Evolutionary conservation across 108 stramenopile genomes (phyloP).

Genomic region (Stephanodiscus minutulus): DNA sequence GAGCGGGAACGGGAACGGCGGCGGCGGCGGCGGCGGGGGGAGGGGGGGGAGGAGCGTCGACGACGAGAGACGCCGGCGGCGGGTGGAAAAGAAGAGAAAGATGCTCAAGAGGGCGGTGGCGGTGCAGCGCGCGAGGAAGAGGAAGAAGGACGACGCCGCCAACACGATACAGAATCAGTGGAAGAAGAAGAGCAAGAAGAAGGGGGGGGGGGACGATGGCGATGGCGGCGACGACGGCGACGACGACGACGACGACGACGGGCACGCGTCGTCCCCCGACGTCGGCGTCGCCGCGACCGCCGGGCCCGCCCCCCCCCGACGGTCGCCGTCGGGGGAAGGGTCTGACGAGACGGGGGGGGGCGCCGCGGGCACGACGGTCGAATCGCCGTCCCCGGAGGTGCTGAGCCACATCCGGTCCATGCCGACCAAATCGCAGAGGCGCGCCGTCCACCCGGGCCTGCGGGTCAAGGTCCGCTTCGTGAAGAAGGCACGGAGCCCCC

Average conservation of each 20-base stretch:
- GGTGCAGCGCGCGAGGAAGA: constrained; percentile 20
- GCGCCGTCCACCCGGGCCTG: constrained; percentile 6
- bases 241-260: neutral
- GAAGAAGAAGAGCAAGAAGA: constrained; percentile 51
- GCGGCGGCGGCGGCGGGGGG: neutral
- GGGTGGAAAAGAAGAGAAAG: constrained; percentile 33
- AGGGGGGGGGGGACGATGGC: neutral
- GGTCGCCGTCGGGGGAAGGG: neutral
- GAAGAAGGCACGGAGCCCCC: constrained; percentile 47
- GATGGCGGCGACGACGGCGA: neutral
- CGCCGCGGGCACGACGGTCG: constrained; percentile 48
- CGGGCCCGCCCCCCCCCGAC: neutral
- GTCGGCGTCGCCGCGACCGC: neutral
- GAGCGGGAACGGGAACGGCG: constrained; percentile 36
- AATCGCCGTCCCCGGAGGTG: constrained; percentile 58
- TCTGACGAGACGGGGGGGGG: neutral
- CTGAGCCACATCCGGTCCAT: constrained; percentile 47
- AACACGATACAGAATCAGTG: constrained; percentile 66
- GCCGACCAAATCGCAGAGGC: neutral
- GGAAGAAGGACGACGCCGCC: constrained; percentile 49
- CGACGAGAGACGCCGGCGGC: constrained; percentile 15
- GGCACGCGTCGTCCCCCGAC: neutral
- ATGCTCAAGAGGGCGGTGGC: constrained; percentile 11
- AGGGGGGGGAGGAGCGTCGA: neutral
- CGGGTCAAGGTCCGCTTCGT: constrained; percentile 67